Evolutionary conservation across 2,329 filamentous ascomycete species (phyloP), one percentile per base, ranked within the genome.

Genomic region (Aschersonia sp.): DNA sequence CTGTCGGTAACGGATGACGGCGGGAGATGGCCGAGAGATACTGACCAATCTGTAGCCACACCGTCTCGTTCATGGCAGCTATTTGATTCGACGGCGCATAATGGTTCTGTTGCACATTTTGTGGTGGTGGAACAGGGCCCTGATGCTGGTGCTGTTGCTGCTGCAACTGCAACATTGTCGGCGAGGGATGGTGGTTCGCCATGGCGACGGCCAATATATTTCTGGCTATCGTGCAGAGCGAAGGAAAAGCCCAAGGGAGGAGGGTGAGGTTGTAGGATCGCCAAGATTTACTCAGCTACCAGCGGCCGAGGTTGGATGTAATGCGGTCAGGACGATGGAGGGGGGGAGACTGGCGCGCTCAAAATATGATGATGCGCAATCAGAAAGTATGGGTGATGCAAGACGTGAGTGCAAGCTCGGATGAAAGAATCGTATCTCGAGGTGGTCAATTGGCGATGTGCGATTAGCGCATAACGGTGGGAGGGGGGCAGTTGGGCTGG

Each of bases 11-110:
- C 7, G 12, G 8, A 42, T 8, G 40, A 9, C 9, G 40, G 7
- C 12, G 22, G 14, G 40, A 14, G 9, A 29, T 42, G 40, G 46
- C 45, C 48, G 37, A 42, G 65, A 33, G 5, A 32, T 32, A 30
- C 80, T 53, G 82, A 95, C 88, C 90, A 56, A 97, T 85, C 63
- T 92, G 85, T 60, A 94, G 76, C 90, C 90, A 97, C 48, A 94
- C 81, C 45, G 76, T 75, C 67, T 97, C 90, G 58, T 94, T 97
- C 59, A 90, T 76, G 6, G 78, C 71, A 5, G 79, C 74, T 47
- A 95, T 78, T 60, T 87, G 83, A 57, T 89, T 84, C 56, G 84
- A 79, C 29, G 85, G 76, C 45, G 76, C 70, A 56, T 77, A 78
- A 55, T 79, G 75, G 44, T 65, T 68, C 51, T 72, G 74, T 57